These are phyloP conservation scores for Cyberlindnera euphorbiiphila DNA, from an alignment of 805 yeast genomes.

Conservation along the genomic window DNA sequence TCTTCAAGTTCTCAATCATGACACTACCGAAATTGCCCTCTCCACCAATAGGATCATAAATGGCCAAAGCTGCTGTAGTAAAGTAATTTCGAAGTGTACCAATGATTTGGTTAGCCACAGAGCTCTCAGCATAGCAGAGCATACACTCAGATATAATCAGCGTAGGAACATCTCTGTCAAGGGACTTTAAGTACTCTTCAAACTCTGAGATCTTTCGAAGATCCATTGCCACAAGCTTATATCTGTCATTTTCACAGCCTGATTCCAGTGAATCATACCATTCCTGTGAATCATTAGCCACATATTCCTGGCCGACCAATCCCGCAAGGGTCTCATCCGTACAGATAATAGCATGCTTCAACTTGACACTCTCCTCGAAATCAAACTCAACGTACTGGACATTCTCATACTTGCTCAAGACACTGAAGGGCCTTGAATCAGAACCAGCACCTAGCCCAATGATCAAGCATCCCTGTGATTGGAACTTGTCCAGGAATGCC, in stretches of 20 bases:
- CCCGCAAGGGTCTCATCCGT: constrained; percentile 12
- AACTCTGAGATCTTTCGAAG: constrained; percentile 30
- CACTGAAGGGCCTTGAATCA: constrained; percentile 49
- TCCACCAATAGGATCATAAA: constrained; percentile 61
- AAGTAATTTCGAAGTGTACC: constrained; percentile 29
- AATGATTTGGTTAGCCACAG: constrained; percentile 38
- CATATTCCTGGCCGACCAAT: constrained; percentile 12
- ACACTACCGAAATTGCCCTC: constrained; percentile 48
- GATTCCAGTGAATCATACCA: constrained; percentile 27
- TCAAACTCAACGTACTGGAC: constrained; percentile 47
- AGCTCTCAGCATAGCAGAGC: constrained; percentile 47
- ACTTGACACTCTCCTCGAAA: constrained; percentile 41
- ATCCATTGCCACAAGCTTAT: constrained; percentile 33
- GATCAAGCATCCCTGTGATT: constrained; percentile 40
- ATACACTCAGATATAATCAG: constrained; percentile 56
- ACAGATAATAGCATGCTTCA: constrained; percentile 34
- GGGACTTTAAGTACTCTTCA: constrained; percentile 20
- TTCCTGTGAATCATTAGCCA: constrained; percentile 10
- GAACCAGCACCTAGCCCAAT: constrained; percentile 68
- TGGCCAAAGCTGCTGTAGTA: constrained; percentile 28
- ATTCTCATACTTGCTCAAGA: constrained; percentile 28
- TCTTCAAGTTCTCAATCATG: constrained; percentile 48
- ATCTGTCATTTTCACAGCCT: constrained; percentile 15
- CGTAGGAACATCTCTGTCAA: constrained; percentile 37
- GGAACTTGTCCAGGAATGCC: constrained; percentile 34